A percentile compares a stretch with the other conserved stretches of the same genome.
These are phyloP conservation scores for Penicillium cataractarum DNA, from an alignment of 495 filamentous ascomycete species.

Conservation along the genomic window DNA sequence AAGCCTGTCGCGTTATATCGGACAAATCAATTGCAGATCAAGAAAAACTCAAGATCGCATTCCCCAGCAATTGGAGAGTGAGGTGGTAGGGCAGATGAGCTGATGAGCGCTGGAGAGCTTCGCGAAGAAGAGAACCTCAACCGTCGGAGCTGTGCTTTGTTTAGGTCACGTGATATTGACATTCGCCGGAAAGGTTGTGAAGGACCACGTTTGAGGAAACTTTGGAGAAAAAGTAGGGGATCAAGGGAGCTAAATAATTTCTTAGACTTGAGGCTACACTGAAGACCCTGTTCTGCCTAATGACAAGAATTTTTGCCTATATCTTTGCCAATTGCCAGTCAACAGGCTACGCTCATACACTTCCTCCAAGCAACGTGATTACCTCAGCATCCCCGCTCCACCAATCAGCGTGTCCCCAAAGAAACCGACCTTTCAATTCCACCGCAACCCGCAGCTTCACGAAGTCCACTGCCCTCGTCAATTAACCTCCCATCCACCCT, in stretches of 20 bases:
- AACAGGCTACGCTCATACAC: neutral
- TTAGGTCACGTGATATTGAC: constrained; percentile 34
- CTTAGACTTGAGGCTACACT: neutral
- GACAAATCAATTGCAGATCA: neutral
- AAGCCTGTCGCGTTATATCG: neutral
- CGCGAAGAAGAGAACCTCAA: constrained; percentile 24
- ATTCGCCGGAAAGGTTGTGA: neutral
- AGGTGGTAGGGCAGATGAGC: constrained; percentile 20
- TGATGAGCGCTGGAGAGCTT: constrained; percentile 29
- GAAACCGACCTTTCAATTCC: constrained; percentile 38
- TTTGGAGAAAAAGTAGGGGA: neutral
- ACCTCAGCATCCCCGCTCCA: constrained; percentile 19
- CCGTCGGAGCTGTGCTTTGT: constrained; percentile 33
- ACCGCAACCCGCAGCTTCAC: constrained; percentile 36
- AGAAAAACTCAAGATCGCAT: constrained; percentile 18
- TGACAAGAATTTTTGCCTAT: neutral
- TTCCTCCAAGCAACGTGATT: constrained; percentile 7
- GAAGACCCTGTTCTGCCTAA: neutral
- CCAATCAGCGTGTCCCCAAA: constrained; percentile 40
- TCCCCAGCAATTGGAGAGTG: constrained; percentile 5
- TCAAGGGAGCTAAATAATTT: too few relatives aligned
- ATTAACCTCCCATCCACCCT: constrained; percentile 26
- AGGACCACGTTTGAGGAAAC: neutral
- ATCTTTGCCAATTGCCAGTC: neutral
- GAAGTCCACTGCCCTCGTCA: constrained; percentile 25